Conservation (phyloP, 2,329 filamentous ascomycete genomes). For the Epichloe sylvatica region DNA sequence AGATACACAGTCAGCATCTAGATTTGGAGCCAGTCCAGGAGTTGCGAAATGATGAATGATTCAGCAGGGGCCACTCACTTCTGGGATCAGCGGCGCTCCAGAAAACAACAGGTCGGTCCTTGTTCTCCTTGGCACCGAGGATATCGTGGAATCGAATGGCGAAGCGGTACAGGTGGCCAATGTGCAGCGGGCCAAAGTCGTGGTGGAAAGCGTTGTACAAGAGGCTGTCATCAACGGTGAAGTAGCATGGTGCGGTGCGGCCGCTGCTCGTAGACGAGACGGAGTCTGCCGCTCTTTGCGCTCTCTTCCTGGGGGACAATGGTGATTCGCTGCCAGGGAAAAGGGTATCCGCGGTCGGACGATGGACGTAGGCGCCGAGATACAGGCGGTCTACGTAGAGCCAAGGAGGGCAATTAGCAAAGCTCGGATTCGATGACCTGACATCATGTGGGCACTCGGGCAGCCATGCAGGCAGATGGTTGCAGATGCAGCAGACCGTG, state of each 20-base stretch:
- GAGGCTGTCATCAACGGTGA: conserved; percentile 82
- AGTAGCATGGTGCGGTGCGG: conserved; percentile 64
- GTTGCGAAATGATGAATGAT: no score
- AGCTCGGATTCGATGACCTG: background rate
- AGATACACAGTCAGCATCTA: background rate
- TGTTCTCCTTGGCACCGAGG: conserved; percentile 78
- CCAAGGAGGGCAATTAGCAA: conserved; percentile 9
- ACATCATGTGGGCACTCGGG: background rate
- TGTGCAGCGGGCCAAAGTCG: conserved; percentile 94
- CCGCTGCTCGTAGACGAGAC: conserved; percentile 25
- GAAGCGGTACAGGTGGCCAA: conserved; percentile 93
- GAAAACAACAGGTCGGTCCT: conserved; percentile 82
- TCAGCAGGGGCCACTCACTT: conserved; percentile 43
- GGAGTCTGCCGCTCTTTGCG: conserved; percentile 46
- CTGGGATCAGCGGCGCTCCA: conserved; percentile 87
- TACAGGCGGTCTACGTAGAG: conserved; percentile 67
- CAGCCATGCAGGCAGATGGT: background rate
- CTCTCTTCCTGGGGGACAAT: conserved; percentile 23
- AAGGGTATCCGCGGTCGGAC: conserved; percentile 65
- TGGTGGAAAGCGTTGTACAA: conserved; percentile 98
- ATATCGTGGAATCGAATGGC: conserved; percentile 93
- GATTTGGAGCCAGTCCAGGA: background rate
- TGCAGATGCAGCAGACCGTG: no score
- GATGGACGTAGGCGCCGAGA: conserved; percentile 76
- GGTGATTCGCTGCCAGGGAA: conserved; percentile 79